Base-by-base conservation (phyloP, 129 eudicot genomes). In the Gnaphalium uliginosum region DNA sequence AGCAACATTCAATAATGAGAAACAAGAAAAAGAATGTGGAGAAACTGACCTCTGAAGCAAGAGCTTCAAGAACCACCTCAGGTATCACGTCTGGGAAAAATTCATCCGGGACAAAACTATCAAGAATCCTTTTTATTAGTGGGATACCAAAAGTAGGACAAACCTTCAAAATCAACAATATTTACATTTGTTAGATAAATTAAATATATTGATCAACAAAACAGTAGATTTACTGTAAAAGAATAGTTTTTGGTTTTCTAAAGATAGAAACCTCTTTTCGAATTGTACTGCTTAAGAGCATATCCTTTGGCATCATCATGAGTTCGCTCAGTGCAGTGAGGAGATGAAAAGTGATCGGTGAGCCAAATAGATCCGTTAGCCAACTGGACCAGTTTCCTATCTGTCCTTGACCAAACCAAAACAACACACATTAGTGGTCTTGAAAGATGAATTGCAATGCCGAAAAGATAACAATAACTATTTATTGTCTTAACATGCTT, bases 301-400 rank as follows among this genome's bases (percentile, higher is more conserved):
- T 88, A 85, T 90, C 98, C 85, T 93, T 93, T 21, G 98, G 98
- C 72, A 93, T 92, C 98, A 93, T 90, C 98, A 93, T 93, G 64
- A 93, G 97, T 71, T 93, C 98, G 76, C 98, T 93, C 85, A 93
- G 81, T 27, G 97, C 86, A 29, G 88, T 86, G 4, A 93, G 87
- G 32, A 93, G 91, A 83, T 74, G 81, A 84, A 93, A 93, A 67
- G 79, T 79, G 84, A 67, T 85, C 81, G 78, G 83, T 84, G 73
- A 78, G 33, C 91, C 97, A 70, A 81, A 85, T 58, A 79, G 85
- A 76, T 94, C 93, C n/a, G 89, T 85, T 17, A 90, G 86, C 97
- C 93, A 94, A 53, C 96, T 90, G 71, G 93, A 89, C 98, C 97
- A 94, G 77, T 84, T 90, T 75, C 98, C 98, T 57, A 94, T 85